phyloP scores from a whole-genome alignment of 73 alveolate genomes.

The Paramecium caudatum region DNA sequence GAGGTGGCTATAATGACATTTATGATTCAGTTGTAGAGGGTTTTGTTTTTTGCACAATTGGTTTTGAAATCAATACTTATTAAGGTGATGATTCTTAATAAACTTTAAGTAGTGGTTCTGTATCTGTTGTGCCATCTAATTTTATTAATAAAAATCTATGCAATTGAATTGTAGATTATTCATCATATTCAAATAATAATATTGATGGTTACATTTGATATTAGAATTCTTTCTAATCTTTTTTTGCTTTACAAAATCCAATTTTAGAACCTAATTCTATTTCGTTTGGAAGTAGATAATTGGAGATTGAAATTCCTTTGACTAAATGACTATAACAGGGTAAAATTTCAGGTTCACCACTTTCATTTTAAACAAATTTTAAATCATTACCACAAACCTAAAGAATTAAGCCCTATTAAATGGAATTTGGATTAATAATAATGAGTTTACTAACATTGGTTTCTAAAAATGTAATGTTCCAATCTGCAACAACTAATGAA shows the following conservation, averaged over 20 bases:
- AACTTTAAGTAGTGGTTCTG: too few relatives aligned
- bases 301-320: not conserved
- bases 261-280: not conserved
- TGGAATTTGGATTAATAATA: not conserved
- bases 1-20: not conserved
- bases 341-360: not conserved
- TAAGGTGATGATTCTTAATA: not conserved
- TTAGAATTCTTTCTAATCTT: not conserved
- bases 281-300: not conserved
- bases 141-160: slow-evolving; percentile 1
- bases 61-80: not conserved
- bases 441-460: not conserved
- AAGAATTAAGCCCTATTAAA: not conserved
- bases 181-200: slow-evolving; percentile 18
- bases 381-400: slow-evolving; percentile 38
- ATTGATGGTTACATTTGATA: slow-evolving; percentile 2
- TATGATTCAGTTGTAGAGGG: slow-evolving; percentile 7
- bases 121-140: not conserved
- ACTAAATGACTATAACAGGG: not conserved
- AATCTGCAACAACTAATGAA: not conserved
- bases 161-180: not conserved
- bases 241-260: slow-evolving; percentile 17
- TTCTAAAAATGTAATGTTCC: not conserved
- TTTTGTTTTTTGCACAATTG: not conserved
- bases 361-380: not conserved